Base-by-base conservation (phyloP, 1,139 yeast genomes). In the Diutina catenulata region DNA sequence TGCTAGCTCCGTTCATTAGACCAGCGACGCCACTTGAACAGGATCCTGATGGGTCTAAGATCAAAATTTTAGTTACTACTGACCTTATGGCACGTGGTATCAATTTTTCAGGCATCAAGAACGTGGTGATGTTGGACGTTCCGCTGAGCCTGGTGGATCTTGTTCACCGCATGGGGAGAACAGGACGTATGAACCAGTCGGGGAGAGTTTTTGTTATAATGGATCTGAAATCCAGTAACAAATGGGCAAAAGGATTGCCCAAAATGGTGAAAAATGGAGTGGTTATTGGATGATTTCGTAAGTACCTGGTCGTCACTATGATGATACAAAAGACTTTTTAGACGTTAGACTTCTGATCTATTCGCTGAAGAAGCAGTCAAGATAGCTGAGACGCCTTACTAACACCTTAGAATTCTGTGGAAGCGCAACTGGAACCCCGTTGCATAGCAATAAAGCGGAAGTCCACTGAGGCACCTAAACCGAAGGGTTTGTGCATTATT, bases 81-180 rank as follows among this genome's bases (percentile, higher is more conserved):
- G 98, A 91, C 57, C 64, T 91, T 36, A 64, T 84, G 45, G 93
- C 96, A 1, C 68, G 98, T 50, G 98, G 98, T 1, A 62, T 91
- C 40, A 91, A 91, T 52, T 88, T 91, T 60, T 70, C 73, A 42
- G 82, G 84, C 15, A 76, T 91, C 31, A 72, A 87, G 47, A 87
- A 87, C 49, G 86, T 91, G 15, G 69, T 91, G 28, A 60, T 91
- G 39, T 80, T 80, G 62, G 97, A 91, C 51, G 72, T 87, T 37
- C 98, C 98, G 4, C 69, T 73, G 40, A 78, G 81, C 7, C 74
- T 96, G 0, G 80, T 84, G 23, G 98, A 88, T 56, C 65, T 91
- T 42, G 76, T 91, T 16, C 98, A 91, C 53, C 66, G 98, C 44
- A 80, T 87, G 4, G 98, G 98, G 2, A 72, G 98, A 59, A 91